phyloP scores from a whole-genome alignment of 2,329 filamentous ascomycete species.

The Aspergillus sp. region DNA sequence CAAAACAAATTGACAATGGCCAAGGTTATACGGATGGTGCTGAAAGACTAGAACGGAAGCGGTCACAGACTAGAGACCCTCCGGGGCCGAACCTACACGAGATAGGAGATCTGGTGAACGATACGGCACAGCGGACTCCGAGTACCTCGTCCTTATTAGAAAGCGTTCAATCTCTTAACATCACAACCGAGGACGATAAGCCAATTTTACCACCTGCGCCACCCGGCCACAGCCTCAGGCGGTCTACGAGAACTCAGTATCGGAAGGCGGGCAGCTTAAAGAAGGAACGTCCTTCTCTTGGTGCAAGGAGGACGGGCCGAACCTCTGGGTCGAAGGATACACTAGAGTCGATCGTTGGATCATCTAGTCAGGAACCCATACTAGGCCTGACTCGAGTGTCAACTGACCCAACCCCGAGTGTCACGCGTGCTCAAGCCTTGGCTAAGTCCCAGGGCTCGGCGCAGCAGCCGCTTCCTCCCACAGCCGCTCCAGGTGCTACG shows the following conservation, averaged over 20 bases:
- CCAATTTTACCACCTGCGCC: slow-evolving; percentile 78
- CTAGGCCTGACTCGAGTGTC: slow-evolving; percentile 35
- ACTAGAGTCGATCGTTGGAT: slow-evolving; percentile 39
- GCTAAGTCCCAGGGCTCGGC: slow-evolving; percentile 31
- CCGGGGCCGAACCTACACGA: slow-evolving; percentile 65
- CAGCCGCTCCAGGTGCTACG: slow-evolving; percentile 19
- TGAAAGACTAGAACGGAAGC: slow-evolving; percentile 72
- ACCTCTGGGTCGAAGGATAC: slow-evolving; percentile 61
- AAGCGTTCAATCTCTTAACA: slow-evolving; percentile 46
- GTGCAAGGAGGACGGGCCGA: slow-evolving; percentile 67
- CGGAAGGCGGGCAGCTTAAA: slow-evolving; percentile 76
- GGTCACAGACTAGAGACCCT: slow-evolving; percentile 58
- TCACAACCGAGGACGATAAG: slow-evolving; percentile 64
- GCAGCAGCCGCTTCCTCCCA: slow-evolving; percentile 12
- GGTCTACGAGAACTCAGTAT: slow-evolving; percentile 91
- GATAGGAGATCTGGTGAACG: slow-evolving; percentile 78
- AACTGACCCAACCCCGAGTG: slow-evolving; percentile 36
- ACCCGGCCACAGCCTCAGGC: slow-evolving; percentile 74
- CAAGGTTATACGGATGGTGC: slow-evolving; percentile 79
- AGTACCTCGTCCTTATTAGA: slow-evolving; percentile 59
- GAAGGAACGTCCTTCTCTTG: slow-evolving; percentile 69
- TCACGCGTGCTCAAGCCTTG: slow-evolving; percentile 47
- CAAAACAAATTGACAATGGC: slow-evolving; percentile 79
- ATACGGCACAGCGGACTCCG: slow-evolving; percentile 69
- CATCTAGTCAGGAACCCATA: slow-evolving; percentile 35